Evolutionary conservation across 163 green algal genomes (phyloP).

Genomic region (Coccomyxa subellipsoidea): DNA sequence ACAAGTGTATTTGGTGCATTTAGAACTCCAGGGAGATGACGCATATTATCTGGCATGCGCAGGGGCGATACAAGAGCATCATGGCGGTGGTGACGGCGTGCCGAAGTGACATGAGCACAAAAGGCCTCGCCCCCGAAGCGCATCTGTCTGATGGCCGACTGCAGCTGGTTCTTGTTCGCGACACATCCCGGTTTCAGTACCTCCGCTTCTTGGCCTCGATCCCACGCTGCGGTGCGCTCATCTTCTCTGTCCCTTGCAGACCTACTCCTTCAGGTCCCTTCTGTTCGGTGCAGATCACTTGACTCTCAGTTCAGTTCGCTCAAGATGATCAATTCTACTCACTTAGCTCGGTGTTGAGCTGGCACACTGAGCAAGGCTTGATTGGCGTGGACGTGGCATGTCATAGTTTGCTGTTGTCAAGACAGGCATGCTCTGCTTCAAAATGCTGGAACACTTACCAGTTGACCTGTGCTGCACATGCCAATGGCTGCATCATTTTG

Average conservation of each 20-base stretch:
- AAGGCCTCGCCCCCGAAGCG: constrained; percentile 58
- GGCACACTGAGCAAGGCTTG: background rate
- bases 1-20: no score
- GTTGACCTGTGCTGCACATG: no score
- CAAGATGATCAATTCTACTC: background rate
- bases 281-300: background rate
- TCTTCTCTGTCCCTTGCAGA: background rate
- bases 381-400: background rate
- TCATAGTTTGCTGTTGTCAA: background rate
- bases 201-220: constrained; percentile 72
- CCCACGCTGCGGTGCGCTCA: constrained; percentile 9
- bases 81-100: constrained; percentile 82
- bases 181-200: constrained; percentile 67
- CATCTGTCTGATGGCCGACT: constrained; percentile 81
- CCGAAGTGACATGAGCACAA: constrained; percentile 66
- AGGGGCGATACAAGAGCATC: constrained; percentile 68
- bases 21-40: no score
- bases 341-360: background rate
- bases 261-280: background rate
- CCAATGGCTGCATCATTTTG: no score
- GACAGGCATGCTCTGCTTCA: no score
- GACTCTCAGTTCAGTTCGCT: background rate
- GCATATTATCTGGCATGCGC: background rate
- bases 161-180: constrained; percentile 74
- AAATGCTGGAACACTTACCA: no score